Evolutionary conservation across 148 eudicot species (phyloP).

Genomic region (Selenicereus undatus): DNA sequence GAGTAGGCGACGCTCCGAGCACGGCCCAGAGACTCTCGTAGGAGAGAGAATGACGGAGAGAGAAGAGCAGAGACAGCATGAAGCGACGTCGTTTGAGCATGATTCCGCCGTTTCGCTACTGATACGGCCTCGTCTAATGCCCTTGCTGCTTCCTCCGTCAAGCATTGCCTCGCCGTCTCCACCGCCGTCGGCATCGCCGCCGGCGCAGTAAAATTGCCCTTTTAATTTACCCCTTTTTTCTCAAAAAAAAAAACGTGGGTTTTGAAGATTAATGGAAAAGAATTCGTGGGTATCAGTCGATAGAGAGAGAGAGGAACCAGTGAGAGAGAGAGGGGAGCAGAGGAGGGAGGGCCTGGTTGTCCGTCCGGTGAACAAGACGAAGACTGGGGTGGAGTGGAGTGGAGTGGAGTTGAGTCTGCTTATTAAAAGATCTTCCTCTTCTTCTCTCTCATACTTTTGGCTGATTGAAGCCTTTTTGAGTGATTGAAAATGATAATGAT

Average conservation of each 20-base stretch:
- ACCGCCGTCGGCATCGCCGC: constrained; percentile 95
- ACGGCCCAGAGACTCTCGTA: constrained; percentile 75
- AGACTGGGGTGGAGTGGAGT: not conserved
- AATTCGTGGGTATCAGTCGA: too few relatives aligned
- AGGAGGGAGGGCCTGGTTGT: not conserved
- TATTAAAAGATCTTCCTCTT: not conserved
- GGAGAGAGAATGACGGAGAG: constrained; percentile 53
- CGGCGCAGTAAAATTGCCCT: not conserved
- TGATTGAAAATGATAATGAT: not conserved
- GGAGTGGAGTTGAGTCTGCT: not conserved
- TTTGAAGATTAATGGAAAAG: not conserved
- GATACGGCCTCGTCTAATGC: constrained; percentile 87
- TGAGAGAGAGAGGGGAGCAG: too few relatives aligned
- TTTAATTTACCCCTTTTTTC: not conserved
- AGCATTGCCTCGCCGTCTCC: constrained; percentile 72
- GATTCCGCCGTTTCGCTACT: constrained; percentile 79
- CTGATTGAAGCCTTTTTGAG: not conserved
- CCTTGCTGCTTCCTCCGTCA: constrained; percentile 66
- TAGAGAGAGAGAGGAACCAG: too few relatives aligned
- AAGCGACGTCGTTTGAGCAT: constrained; percentile 85
- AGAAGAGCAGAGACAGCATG: constrained; percentile 78
- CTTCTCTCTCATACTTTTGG: not conserved
- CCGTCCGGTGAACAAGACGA: not conserved
- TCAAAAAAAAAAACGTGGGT: not conserved
- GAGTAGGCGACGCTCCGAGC: constrained; percentile 53